A percentile compares a stretch with the other conserved stretches of the same genome.
These are phyloP conservation scores for Entomortierella chlamydospora DNA, from an alignment of 192 early-diverging fungal genomes.

Conservation along the genomic window DNA sequence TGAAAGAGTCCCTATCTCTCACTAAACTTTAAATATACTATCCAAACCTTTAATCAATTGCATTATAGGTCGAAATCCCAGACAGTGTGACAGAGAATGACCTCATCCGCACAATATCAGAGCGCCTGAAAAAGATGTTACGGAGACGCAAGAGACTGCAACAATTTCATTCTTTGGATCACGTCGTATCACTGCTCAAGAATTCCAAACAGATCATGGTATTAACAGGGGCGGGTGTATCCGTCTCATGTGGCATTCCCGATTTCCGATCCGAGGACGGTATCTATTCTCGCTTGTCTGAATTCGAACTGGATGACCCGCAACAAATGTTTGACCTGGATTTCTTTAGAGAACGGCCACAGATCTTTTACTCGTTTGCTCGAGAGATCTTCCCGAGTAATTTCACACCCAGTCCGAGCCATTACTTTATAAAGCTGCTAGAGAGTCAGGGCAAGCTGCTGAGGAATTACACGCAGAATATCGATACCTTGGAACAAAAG, in stretches of 20 bases:
- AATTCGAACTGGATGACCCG: conserved; percentile 92
- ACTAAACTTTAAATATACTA: too few relatives aligned
- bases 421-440: conserved; percentile 89
- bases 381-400: conserved; percentile 90
- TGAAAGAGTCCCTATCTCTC: too few relatives aligned
- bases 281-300: conserved; percentile 89
- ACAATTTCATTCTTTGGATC: conserved; percentile 69
- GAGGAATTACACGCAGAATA: conserved; percentile 98
- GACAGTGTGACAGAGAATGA: conserved; percentile 66
- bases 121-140: conserved; percentile 67
- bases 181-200: conserved; percentile 71
- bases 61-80: conserved; percentile 49
- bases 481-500: conserved; percentile 93
- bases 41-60: too few relatives aligned
- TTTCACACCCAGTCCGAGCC: conserved; percentile 86
- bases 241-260: conserved; percentile 96
- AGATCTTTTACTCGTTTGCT: conserved; percentile 97
- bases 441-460: conserved; percentile 87
- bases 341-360: conserved; percentile 86
- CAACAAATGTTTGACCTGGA: conserved; percentile 97
- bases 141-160: conserved; percentile 66
- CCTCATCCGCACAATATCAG: conserved; percentile 67
- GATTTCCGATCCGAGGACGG: conserved; percentile 96
- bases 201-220: conserved; percentile 84
- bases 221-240: conserved; percentile 91